These are phyloP conservation scores for Hericium coralloides DNA, from an alignment of 768 basidiomycete genomes.

Conservation along the genomic window DNA sequence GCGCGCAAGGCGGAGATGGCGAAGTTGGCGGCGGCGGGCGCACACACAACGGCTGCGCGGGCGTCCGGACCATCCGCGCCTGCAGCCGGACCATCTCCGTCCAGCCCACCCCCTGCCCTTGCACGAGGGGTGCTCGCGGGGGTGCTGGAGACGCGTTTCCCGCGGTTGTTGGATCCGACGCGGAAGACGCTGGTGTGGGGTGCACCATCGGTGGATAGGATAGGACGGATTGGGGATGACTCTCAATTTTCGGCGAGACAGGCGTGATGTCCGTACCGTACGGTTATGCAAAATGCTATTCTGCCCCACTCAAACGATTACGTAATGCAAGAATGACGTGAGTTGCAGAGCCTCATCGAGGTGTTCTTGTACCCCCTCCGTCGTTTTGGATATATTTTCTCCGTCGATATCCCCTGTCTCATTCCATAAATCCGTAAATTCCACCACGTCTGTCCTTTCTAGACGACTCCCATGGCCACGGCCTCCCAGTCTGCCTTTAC, in stretches of 20 bases:
- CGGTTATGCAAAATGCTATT: not conserved
- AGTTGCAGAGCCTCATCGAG: not conserved
- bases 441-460: not conserved
- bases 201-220: conserved; percentile 57
- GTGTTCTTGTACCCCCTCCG: not conserved
- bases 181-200: conserved; percentile 63
- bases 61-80: not conserved
- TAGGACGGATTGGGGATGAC: conserved; percentile 38
- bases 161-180: conserved; percentile 47
- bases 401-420: not conserved
- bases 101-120: conserved; percentile 1
- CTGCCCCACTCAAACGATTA: not conserved
- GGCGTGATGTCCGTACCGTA: not conserved
- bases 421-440: not conserved
- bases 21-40: not conserved
- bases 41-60: not conserved
- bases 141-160: conserved; percentile 35
- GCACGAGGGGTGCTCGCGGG: conserved; percentile 37
- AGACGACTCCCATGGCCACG: not conserved
- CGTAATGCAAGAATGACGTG: no score
- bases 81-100: not conserved
- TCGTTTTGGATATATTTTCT: not conserved
- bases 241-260: not conserved
- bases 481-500: not conserved
- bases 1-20: not conserved